Evolutionary conservation across 306 rosid genomes (phyloP), one percentile per base, ranked within the genome.

Genomic region (Cucurbita ficifolia): DNA sequence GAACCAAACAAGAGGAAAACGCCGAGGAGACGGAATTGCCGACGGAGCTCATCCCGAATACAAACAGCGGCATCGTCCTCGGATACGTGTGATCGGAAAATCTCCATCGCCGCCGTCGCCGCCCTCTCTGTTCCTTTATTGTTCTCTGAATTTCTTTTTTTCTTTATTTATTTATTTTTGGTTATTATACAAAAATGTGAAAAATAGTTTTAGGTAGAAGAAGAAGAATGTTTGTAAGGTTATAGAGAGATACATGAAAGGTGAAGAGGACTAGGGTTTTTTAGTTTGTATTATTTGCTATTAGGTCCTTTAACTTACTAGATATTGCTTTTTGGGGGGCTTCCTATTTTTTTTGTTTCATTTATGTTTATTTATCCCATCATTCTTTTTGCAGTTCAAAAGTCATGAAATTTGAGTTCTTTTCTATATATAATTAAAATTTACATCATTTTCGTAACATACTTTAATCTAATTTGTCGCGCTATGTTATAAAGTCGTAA

Each of bases 321-420:
- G 74, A 59, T 61, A 79, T 81, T 84, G 79, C 76, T 88, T 83
- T 86, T 78, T 80, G 56, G 73, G 73, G 79, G 73, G 48, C 57
- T 59, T 56, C 54, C 12, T 63, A 76, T 87, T 88, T 87, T 29
- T 80, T 84, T 38, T 81, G 76, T 29, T 70, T 24, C 70, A 39
- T 62, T 64, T 62, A 39, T 65, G 24, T n/a, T 40, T 39, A 19
- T 9, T 39, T 64, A 42, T 64, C 52, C 84, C 89, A 84, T 89
- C 83, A 94, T 88, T 90, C 97, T 87, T 94, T 94, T 94, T 94
- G 96, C 96, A 90, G 96, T 87, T 87, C 78, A 87, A 46, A 82
- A 76, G 70, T 64, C 17, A 18, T 39, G 4, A 64, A 81, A 81
- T 80, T 83, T 77, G 80, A 81, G 71, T 79, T 79, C 84, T 85